Evolutionary conservation across 768 basidiomycete genomes (phyloP).

Genomic region (Boletales sp.): DNA sequence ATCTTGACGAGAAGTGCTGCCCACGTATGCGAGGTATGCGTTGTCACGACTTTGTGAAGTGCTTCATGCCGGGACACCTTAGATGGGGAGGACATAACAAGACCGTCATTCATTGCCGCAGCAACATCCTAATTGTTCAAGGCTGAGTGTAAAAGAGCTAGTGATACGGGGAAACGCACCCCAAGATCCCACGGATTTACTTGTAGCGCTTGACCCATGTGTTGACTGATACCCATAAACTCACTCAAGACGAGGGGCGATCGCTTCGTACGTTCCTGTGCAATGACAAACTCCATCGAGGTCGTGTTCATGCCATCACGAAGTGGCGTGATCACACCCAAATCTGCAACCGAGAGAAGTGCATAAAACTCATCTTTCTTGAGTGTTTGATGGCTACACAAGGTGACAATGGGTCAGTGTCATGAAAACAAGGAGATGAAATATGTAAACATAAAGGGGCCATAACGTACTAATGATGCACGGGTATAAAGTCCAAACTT

Average conservation of each 20-base stretch:
- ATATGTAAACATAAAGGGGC: no score
- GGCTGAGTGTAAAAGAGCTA: neutral
- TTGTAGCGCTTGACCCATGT: slow-evolving; percentile 84
- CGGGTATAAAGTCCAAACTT: slow-evolving; percentile 89
- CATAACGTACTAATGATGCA: slow-evolving; percentile 91
- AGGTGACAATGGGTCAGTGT: neutral
- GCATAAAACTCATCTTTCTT: slow-evolving; percentile 99
- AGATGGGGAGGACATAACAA: slow-evolving; percentile 76
- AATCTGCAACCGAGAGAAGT: slow-evolving; percentile 85
- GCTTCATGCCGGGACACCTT: slow-evolving; percentile 70
- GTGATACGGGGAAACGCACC: slow-evolving; percentile 39
- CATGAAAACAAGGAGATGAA: no score
- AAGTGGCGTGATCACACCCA: slow-evolving; percentile 92
- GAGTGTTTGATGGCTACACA: slow-evolving; percentile 83
- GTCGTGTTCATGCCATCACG: slow-evolving; percentile 99
- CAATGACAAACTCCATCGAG: slow-evolving; percentile 96
- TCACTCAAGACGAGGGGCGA: slow-evolving; percentile 90
- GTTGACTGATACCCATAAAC: slow-evolving; percentile 95
- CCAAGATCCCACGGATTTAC: slow-evolving; percentile 97
- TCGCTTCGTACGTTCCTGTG: slow-evolving; percentile 80
- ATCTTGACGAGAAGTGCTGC: slow-evolving; percentile 86
- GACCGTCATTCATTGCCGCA: slow-evolving; percentile 83
- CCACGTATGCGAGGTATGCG: slow-evolving; percentile 95
- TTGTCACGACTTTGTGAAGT: slow-evolving; percentile 81
- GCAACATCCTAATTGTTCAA: slow-evolving; percentile 64